Conservation (phyloP, 306 rosid species). For the Mucuna pruriens region DNA sequence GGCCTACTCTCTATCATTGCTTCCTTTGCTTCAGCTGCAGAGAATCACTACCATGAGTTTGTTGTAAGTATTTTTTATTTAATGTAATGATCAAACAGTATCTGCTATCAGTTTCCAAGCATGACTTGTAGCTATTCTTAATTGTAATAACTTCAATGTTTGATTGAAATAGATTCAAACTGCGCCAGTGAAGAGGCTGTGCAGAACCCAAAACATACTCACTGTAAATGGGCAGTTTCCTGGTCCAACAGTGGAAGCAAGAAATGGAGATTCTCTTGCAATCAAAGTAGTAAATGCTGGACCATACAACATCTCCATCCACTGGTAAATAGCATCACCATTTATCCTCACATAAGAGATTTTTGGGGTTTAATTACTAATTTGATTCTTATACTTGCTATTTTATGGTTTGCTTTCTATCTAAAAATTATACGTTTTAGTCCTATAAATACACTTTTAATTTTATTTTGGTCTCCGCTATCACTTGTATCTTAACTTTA, state of each 20-base stretch:
- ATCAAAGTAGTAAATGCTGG: slow-evolving; percentile 69
- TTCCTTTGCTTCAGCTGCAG: slow-evolving; percentile 50
- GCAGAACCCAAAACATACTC: slow-evolving; percentile 66
- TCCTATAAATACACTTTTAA: too few relatives aligned
- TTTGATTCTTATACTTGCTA: too few relatives aligned
- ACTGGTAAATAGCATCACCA: slow-evolving; percentile 61
- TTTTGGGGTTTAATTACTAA: too few relatives aligned
- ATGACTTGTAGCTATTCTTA: not conserved
- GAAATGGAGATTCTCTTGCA: slow-evolving; percentile 80
- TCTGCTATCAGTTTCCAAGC: not conserved
- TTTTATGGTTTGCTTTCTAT: too few relatives aligned
- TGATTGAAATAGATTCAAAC: slow-evolving; percentile 55
- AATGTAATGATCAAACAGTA: slow-evolving; percentile 15
- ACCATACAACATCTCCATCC: slow-evolving; percentile 72
- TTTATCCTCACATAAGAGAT: slow-evolving; percentile 16
- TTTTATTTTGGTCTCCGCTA: too few relatives aligned
- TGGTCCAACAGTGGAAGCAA: slow-evolving; percentile 66
- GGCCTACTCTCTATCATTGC: slow-evolving; percentile 48
- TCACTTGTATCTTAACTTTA: too few relatives aligned
- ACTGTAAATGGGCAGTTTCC: slow-evolving; percentile 89
- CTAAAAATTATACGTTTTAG: too few relatives aligned
- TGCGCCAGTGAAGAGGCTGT: slow-evolving; percentile 79
- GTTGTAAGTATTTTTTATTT: slow-evolving; percentile 55
- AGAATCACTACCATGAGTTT: slow-evolving; percentile 77
- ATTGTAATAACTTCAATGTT: slow-evolving; percentile 11